phyloP scores from a whole-genome alignment of 2,329 filamentous ascomycete species.

The Ophiocordyceps camponoti-saundersi region DNA sequence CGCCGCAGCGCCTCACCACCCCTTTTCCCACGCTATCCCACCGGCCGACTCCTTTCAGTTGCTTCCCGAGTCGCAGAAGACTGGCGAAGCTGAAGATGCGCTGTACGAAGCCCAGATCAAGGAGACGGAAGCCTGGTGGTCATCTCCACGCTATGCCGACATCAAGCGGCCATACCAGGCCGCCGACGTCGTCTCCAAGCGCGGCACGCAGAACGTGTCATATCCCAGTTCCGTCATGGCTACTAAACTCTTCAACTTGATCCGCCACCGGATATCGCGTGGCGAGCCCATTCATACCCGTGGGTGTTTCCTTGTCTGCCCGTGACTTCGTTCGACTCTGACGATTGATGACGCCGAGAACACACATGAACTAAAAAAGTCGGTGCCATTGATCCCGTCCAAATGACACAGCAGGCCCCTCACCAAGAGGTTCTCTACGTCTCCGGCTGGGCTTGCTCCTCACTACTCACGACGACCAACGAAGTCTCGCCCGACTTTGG shows the following conservation, averaged over 20 bases:
- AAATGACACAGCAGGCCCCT: conserved; percentile 96
- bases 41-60: conserved; percentile 73
- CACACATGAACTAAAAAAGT: conserved; percentile 34
- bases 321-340: neutral
- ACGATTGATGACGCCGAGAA: neutral
- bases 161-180: conserved; percentile 87
- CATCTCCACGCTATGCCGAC: conserved; percentile 63
- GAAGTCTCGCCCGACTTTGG: conserved; percentile 96
- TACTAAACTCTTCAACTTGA: conserved; percentile 78
- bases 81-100: conserved; percentile 65
- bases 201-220: conserved; percentile 69
- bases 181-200: conserved; percentile 82
- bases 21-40: conserved; percentile 11
- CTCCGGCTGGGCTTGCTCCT: conserved; percentile 95
- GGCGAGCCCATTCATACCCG: conserved; percentile 88
- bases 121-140: conserved; percentile 85
- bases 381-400: conserved; percentile 95
- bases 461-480: conserved; percentile 81
- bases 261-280: conserved; percentile 59
- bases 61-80: conserved; percentile 59
- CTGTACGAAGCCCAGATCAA: conserved; percentile 71
- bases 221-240: conserved; percentile 94
- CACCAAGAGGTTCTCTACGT: conserved; percentile 95
- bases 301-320: conserved; percentile 21
- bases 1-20: conserved; percentile 7